phyloP scores from a whole-genome alignment of 176 grass and related monocot genomes.

The Aegilops longissima region DNA sequence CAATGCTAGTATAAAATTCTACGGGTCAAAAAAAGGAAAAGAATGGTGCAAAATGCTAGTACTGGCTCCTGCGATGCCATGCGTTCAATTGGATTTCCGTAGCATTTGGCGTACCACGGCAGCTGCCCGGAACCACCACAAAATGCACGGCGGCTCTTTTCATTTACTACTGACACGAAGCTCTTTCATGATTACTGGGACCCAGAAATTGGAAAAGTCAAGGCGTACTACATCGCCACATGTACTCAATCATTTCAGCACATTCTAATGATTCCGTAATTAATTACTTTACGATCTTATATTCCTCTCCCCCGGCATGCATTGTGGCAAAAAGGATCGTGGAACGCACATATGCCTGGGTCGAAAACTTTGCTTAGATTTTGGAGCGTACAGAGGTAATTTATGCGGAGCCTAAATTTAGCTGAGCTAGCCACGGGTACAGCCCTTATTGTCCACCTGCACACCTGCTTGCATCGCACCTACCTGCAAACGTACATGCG shows the following conservation, averaged over 20 bases:
- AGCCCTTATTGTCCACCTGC: not conserved
- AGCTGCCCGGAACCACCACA: not conserved
- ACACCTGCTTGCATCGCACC: not conserved
- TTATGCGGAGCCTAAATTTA: not conserved
- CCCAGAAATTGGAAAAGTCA: not conserved
- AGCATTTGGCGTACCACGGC: not conserved
- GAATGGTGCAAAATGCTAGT: too few species aligned
- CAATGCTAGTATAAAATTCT: not conserved
- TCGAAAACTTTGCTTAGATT: not conserved
- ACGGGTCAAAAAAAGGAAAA: too few species aligned
- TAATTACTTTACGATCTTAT: constrained; percentile 2
- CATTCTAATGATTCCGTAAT: constrained; percentile 25
- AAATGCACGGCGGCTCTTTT: not conserved
- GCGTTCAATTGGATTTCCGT: not conserved
- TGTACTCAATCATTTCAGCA: constrained; percentile 22
- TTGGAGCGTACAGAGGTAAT: not conserved
- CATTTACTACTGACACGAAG: not conserved
- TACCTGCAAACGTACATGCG: not conserved
- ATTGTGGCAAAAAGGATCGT: not conserved
- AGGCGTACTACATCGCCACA: not conserved
- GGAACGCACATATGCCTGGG: not conserved
- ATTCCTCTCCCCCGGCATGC: not conserved
- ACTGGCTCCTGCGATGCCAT: not conserved
- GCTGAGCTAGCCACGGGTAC: not conserved
- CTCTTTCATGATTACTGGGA: not conserved